Conservation (phyloP, 2,329 filamentous ascomycete species). For the Tolypocladium tropicale region DNA sequence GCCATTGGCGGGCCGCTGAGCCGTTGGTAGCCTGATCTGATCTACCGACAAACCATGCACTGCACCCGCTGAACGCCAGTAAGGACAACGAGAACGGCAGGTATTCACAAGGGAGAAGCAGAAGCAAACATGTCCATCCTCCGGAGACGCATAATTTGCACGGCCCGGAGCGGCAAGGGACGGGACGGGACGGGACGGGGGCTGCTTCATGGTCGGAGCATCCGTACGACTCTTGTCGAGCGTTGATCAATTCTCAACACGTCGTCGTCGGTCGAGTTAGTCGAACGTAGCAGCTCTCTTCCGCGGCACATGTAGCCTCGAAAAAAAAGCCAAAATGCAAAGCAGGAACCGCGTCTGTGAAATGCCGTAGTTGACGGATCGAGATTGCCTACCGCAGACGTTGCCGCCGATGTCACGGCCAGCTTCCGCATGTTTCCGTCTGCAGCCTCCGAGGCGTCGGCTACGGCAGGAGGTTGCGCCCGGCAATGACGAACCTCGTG, state of each 20-base stretch:
- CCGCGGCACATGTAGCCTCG: not conserved
- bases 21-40: not conserved
- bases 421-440: constrained; percentile 22
- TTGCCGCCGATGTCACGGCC: not conserved
- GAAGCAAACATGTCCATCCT: not conserved
- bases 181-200: not conserved
- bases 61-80: not conserved
- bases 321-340: not conserved
- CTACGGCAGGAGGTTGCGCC: constrained; percentile 16
- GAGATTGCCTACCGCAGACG: not conserved
- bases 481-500: constrained; percentile 14
- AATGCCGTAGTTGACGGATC: not conserved
- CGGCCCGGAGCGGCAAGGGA: not conserved
- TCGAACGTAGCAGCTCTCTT: not conserved
- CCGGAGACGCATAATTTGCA: not conserved
- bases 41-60: not conserved
- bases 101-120: not conserved
- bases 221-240: no score
- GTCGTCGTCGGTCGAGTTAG: no score
- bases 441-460: constrained; percentile 13
- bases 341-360: not conserved
- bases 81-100: not conserved
- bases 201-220: not conserved
- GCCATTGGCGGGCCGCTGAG: not conserved
- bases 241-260: not conserved